These are phyloP conservation scores for Diaporthe ilicicola DNA, from an alignment of 2,329 filamentous ascomycete species.

Conservation along the genomic window DNA sequence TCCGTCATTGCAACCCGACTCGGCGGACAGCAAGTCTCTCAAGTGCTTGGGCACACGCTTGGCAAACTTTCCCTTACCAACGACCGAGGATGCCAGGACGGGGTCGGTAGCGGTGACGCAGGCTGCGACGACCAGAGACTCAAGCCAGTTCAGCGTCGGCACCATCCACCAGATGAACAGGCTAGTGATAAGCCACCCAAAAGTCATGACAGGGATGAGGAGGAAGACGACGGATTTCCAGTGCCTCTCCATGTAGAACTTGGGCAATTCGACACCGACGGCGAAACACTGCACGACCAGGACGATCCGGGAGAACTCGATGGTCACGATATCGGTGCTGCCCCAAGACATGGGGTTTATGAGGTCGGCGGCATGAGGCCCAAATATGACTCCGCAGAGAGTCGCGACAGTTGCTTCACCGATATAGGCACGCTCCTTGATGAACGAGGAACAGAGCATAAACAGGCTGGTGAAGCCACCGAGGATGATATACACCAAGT, in stretches of 20 bases:
- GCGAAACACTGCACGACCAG: conserved; percentile 93
- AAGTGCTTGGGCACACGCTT: conserved; percentile 98
- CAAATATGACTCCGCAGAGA: conserved; percentile 87
- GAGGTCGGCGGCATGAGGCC: conserved; percentile 82
- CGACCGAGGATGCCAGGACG: conserved; percentile 94
- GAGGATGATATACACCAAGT: conserved; percentile 98
- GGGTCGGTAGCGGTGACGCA: conserved; percentile 98
- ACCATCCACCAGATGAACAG: conserved; percentile 95
- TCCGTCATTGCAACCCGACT: conserved; percentile 98
- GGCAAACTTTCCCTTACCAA: conserved; percentile 98
- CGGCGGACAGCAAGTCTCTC: conserved; percentile 91
- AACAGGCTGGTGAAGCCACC: conserved; percentile 97
- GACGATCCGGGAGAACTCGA: conserved; percentile 90
- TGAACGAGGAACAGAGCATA: conserved; percentile 97
- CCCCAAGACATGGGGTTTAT: conserved; percentile 83
- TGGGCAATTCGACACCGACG: conserved; percentile 88
- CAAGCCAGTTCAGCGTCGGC: conserved; percentile 82
- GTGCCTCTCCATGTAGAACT: conserved; percentile 97
- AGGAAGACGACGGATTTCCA: conserved; percentile 92
- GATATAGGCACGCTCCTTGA: conserved; percentile 98
- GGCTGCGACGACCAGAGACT: conserved; percentile 85
- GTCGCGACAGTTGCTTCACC: conserved; percentile 96
- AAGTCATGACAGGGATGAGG: conserved; percentile 95
- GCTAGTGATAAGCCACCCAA: conserved; percentile 92
- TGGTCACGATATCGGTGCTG: conserved; percentile 83